Conservation (phyloP, 306 rosid species). For the Castanea mollissima region DNA sequence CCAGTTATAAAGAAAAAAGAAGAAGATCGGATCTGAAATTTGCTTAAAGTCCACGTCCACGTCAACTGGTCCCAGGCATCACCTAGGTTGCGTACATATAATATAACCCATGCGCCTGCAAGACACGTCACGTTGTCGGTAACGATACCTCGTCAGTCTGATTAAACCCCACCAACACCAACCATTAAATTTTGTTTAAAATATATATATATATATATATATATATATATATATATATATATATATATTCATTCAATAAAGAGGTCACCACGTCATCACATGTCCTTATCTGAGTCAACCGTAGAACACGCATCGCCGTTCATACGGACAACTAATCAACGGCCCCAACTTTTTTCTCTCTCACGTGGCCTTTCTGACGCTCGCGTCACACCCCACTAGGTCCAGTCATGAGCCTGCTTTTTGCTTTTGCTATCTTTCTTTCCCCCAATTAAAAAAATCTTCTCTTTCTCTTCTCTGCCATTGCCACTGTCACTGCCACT, state of each 20-base stretch:
- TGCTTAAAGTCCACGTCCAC: conserved; percentile 40
- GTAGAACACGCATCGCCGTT: conserved; percentile 37
- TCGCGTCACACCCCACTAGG: conserved; percentile 27
- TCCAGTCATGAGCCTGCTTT: conserved; percentile 13
- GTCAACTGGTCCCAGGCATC: conserved; percentile 29
- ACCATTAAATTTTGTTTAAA: no score
- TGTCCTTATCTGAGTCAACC: conserved; percentile 23
- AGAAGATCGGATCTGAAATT: conserved; percentile 23
- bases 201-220: no score
- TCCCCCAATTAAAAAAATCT: no score
- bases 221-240: no score
- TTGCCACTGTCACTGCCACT: no score
- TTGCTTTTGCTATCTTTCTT: not conserved
- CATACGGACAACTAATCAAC: conserved; percentile 22
- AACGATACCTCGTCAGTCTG: conserved; percentile 4
- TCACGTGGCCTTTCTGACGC: conserved; percentile 29
- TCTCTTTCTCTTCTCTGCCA: no score
- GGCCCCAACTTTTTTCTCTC: not conserved
- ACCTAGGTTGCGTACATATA: not conserved
- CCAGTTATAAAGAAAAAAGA: no score
- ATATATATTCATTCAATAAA: not conserved
- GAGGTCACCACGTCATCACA: conserved; percentile 41
- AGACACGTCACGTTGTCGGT: conserved; percentile 50
- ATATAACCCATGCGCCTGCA: conserved; percentile 13
- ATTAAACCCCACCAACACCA: conserved; percentile 5